phyloP scores from a whole-genome alignment of 768 basidiomycete genomes.

The Lactifluus piperatus region DNA sequence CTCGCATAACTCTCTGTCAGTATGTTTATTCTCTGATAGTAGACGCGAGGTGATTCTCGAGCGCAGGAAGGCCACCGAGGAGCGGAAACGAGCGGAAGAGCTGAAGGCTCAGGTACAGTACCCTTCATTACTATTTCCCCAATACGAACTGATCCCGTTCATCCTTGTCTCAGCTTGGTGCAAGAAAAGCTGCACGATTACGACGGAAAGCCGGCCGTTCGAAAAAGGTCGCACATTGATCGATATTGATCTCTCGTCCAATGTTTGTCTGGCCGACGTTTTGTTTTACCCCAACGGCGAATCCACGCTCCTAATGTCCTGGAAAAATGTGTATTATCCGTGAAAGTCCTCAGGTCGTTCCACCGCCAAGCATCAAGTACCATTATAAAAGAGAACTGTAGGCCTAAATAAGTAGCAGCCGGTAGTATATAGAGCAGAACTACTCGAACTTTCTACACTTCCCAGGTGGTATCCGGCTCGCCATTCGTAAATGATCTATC shows the following conservation, averaged over 20 bases:
- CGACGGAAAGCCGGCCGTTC: constrained; percentile 65
- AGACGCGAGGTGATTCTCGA: constrained; percentile 60
- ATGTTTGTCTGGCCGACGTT: background rate
- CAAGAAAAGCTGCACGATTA: constrained; percentile 63
- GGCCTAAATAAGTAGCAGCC: background rate
- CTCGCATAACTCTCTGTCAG: background rate
- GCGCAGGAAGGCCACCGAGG: constrained; percentile 65
- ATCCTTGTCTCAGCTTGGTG: constrained; percentile 57
- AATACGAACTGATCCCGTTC: background rate
- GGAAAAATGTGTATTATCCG: background rate
- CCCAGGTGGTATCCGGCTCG: constrained; percentile 74
- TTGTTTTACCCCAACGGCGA: background rate
- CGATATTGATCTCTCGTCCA: constrained; percentile 40
- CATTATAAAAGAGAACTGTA: background rate
- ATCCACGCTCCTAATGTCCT: background rate
- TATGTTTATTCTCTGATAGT: constrained; percentile 29
- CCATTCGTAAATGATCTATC: constrained; percentile 83
- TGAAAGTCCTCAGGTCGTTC: background rate
- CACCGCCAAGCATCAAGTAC: background rate
- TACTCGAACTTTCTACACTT: constrained; percentile 34
- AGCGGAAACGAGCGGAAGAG: constrained; percentile 55
- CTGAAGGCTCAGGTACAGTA: constrained; percentile 48
- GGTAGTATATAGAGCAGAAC: background rate
- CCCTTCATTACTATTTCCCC: background rate
- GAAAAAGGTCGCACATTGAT: constrained; percentile 73